Percentiles rank a stretch among this genome's conserved stretches.
Evolutionary conservation across 1,284 basidiomycete species (phyloP).

Genomic region (Vanrija sp.): DNA sequence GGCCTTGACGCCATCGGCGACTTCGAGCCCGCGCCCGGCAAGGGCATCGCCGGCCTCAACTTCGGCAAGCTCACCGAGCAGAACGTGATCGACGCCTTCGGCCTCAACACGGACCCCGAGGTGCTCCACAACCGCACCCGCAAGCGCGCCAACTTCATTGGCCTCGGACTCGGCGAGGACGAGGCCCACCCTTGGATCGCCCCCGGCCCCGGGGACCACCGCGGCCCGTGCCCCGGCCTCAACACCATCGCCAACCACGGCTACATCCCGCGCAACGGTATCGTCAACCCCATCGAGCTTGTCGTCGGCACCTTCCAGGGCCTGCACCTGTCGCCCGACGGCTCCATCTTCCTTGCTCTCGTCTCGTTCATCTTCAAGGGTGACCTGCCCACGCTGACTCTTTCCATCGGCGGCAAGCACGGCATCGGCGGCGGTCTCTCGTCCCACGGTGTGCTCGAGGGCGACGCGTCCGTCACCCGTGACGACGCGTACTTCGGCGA

Average conservation of each 20-base stretch:
- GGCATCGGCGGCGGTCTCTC: conserved; percentile 13
- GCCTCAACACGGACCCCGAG: no score
- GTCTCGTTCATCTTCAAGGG: conserved; percentile 33
- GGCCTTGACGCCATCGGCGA: no score
- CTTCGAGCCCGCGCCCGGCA: no score
- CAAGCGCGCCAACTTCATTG: no score
- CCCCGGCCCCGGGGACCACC: conserved; percentile 27
- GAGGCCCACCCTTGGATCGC: conserved; percentile 27
- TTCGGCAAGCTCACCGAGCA: no score
- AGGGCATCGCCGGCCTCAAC: no score
- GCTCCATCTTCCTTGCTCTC: conserved; percentile 26
- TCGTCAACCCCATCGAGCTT: conserved; percentile 34
- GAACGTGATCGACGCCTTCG: no score
- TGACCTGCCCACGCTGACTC: conserved; percentile 26
- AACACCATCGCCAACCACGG: conserved; percentile 45
- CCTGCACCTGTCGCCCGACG: conserved; percentile 35
- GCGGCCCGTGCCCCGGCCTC: conserved; percentile 44
- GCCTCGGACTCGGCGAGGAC: conserved; percentile 13
- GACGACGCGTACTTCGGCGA: conserved; percentile 14
- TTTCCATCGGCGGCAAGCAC: conserved; percentile 21
- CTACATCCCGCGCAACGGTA: conserved; percentile 31
- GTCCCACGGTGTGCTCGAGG: conserved; percentile 17
- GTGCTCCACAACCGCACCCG: no score
- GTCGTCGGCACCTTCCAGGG: conserved; percentile 22
- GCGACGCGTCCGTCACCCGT: conserved; percentile 19